Evolutionary conservation across 441 rosid species (phyloP).

Genomic region (Theobroma grandiflorum): DNA sequence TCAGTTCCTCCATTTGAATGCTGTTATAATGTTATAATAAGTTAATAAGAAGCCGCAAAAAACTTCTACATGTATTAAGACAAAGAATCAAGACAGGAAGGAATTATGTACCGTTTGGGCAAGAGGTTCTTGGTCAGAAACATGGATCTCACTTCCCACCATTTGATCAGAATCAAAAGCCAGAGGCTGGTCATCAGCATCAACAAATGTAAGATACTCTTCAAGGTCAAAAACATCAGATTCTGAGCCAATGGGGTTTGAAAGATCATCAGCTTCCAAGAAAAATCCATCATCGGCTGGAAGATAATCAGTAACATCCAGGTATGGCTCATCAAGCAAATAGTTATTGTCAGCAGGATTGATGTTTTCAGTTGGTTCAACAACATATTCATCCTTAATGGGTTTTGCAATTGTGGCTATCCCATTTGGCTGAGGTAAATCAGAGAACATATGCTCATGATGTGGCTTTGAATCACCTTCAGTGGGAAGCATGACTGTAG

Average conservation of each 20-base stretch:
- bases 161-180: conserved; percentile 62
- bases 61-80: not conserved
- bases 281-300: conserved; percentile 56
- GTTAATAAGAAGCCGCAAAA: conserved; percentile 10
- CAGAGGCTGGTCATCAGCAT: conserved; percentile 56
- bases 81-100: not conserved
- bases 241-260: conserved; percentile 45
- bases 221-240: conserved; percentile 62
- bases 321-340: conserved; percentile 57
- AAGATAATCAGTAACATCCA: conserved; percentile 54
- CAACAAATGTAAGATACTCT: conserved; percentile 75
- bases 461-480: conserved; percentile 42
- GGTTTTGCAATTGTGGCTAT: conserved; percentile 41
- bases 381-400: conserved; percentile 49
- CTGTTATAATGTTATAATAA: conserved; percentile 43
- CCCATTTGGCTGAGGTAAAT: conserved; percentile 49
- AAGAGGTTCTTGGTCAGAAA: conserved; percentile 41
- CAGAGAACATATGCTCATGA: conserved; percentile 48
- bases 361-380: conserved; percentile 49
- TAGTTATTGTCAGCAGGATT: conserved; percentile 42
- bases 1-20: conserved; percentile 49
- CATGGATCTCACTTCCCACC: conserved; percentile 43
- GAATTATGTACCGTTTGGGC: conserved; percentile 46
- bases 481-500: conserved; percentile 40
- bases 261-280: conserved; percentile 77